Base-by-base conservation (phyloP, 768 basidiomycete genomes). In the Xerocomellus dryophilus region DNA sequence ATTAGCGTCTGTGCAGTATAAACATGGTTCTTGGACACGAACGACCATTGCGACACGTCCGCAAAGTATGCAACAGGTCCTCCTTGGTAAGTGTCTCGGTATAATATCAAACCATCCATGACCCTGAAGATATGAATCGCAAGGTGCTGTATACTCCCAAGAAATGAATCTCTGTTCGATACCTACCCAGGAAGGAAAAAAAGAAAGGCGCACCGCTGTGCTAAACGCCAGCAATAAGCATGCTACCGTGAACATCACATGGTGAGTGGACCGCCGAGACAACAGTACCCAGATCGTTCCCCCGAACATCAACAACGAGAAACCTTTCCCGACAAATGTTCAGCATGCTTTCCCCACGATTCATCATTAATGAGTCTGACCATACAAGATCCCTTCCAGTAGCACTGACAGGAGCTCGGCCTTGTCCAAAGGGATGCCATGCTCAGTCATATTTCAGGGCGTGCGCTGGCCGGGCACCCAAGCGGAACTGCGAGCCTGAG, bases 281-380 rank as follows among this genome's bases (percentile, higher is more conserved):
- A 61, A 27, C 12, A 71, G 50, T 3, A 61, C 56, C 60, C 61
- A 66, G 2, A 71, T 46, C 1, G 70, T 71, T 10, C 53, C 61
- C 6, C 65, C 61, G 48, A 69, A 72, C 71, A 72, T 71, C n/a
- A 71, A 39, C 11, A 71, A 10, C 2, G 69, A 72, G 56, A 71
- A 71, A 3, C 70, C 71, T 72, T 44, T 14, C 9, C 4, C 10
- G 4, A 20, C 0, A n/a, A 23, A 11, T 2, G 1, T 23, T 40
- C 18, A 36, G 36, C 9, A 47, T 27, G 5, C 6, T 32, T 48
- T 34, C 1, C 29, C 18, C 7, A 50, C 8, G 17, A 34, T 48
- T 12, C 1, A 29, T 39, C 4, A 11, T 20, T 7, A n/a, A 31
- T 5, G 10, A n/a, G 11, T 32, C 56, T 44, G 35, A 59, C 60